phyloP scores from a whole-genome alignment of 2,329 filamentous ascomycete species.

The Capronia coronata region DNA sequence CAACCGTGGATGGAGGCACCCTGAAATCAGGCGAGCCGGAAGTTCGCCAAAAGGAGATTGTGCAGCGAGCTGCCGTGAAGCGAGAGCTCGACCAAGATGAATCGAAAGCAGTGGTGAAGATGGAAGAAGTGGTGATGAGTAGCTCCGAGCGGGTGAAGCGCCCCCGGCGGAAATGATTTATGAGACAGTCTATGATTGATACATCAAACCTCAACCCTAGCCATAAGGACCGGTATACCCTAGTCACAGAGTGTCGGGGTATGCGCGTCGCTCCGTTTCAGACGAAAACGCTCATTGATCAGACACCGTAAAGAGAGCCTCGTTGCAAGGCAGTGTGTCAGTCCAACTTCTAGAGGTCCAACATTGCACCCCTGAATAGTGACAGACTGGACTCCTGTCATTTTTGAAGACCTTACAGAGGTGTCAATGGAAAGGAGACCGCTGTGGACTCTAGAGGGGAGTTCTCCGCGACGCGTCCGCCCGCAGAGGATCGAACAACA shows the following conservation, averaged over 20 bases:
- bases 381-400: conserved; percentile 1
- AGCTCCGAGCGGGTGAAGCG: conserved; percentile 26
- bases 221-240: neutral
- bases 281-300: neutral
- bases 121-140: conserved; percentile 21
- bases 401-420: neutral
- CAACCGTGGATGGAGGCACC: conserved; percentile 31
- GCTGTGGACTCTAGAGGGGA: neutral
- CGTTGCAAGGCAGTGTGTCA: neutral
- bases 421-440: neutral
- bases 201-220: neutral
- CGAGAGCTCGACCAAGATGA: conserved; percentile 20
- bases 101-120: conserved; percentile 16
- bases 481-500: neutral
- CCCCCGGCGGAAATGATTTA: conserved; percentile 23
- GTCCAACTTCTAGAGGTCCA: neutral
- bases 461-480: no score
- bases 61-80: conserved; percentile 20
- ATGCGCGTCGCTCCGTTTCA: neutral
- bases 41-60: conserved; percentile 11
- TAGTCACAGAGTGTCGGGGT: neutral
- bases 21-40: conserved; percentile 24
- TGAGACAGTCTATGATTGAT: conserved; percentile 1
- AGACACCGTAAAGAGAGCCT: no score
- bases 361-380: neutral